Base-by-base conservation (phyloP, 805 yeast genomes). In the Ogataea salicorniae region DNA sequence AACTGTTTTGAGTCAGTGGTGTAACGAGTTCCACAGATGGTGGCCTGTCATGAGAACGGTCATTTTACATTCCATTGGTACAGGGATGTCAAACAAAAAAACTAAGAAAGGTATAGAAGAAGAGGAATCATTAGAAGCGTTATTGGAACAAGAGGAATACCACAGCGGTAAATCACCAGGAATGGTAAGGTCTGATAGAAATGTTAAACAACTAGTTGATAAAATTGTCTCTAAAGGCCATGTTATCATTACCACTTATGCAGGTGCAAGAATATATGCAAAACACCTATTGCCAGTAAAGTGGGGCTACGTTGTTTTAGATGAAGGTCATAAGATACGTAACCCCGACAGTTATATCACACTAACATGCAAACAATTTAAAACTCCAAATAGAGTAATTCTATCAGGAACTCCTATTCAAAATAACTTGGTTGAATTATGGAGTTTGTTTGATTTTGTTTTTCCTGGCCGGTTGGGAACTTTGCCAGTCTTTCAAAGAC, bases 401-500 rank as follows among this genome's bases (percentile, higher is more conserved):
- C 66, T 94, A 18, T 88, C 97, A 0, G 99, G 99, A 2, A 94
- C 99, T 0, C 99, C 99, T 0, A 90, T 94, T 46, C 99, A 94
- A 62, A 94, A 94, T 66, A 94, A 94, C 57, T 69, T 94, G 49
- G 79, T 83, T 17, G 99, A 94, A 64, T 68, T 94, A 18, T 94
- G 99, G 99, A 86, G 96, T 46, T 68, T 94, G 41, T 92, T 94
- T 69, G 99, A 94, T 60, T 94, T 94, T 68, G 85, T 91, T 2
- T 91, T 85, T 59, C 99, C 99, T 0, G 99, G 99, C 0, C 72
- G 95, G 51, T 68, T 94, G 20, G 99, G 99, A 0, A 94, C 99
- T 0, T 70, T 94, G 22, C 99, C 99, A 0, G 92, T 94, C 0
- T 94, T 94, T 58, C 95, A 91, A 65, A 85, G 79, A 45, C 97